Percentiles rank a stretch among this genome's conserved stretches.
phyloP scores from a whole-genome alignment of 2,329 filamentous ascomycete genomes.

The Thelonectria discophora region DNA sequence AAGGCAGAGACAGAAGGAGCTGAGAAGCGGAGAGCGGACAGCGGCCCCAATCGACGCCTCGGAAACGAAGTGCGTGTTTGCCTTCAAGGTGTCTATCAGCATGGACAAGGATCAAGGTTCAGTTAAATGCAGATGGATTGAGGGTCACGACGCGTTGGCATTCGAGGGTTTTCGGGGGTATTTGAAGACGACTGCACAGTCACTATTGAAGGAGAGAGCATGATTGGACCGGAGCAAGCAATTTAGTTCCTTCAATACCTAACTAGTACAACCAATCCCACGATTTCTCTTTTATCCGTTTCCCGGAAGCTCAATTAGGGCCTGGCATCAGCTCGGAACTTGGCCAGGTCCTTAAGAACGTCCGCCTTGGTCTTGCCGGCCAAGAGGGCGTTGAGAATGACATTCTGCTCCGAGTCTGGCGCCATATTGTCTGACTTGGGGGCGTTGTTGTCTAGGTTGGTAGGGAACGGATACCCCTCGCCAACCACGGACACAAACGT shows the following conservation, averaged over 20 bases:
- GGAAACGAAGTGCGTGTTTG: slow-evolving; percentile 57
- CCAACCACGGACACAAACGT: slow-evolving; percentile 61
- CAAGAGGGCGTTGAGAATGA: slow-evolving; percentile 56
- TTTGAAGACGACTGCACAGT: slow-evolving; percentile 59
- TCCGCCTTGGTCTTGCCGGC: slow-evolving; percentile 50
- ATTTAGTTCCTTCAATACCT: neutral
- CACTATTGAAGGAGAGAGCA: slow-evolving; percentile 4
- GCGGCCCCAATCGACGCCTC: slow-evolving; percentile 26
- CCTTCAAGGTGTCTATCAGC: slow-evolving; percentile 65
- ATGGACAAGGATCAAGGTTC: slow-evolving; percentile 52
- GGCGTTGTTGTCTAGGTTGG: slow-evolving; percentile 66
- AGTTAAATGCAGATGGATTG: slow-evolving; percentile 68
- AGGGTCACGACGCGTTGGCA: slow-evolving; percentile 75
- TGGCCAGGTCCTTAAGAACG: slow-evolving; percentile 52
- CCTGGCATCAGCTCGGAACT: slow-evolving; percentile 26
- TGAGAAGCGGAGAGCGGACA: slow-evolving; percentile 52
- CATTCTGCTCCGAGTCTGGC: slow-evolving; percentile 65
- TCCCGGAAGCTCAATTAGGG: slow-evolving; percentile 12
- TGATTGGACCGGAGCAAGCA: neutral
- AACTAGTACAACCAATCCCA: neutral
- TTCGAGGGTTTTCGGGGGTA: slow-evolving; percentile 92
- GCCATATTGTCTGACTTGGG: slow-evolving; percentile 67
- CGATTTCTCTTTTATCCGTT: neutral
- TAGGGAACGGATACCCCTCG: slow-evolving; percentile 70
- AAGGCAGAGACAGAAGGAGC: slow-evolving; percentile 63